phyloP scores from a whole-genome alignment of 163 green algal genomes.

The Chloromonas sp. region DNA sequence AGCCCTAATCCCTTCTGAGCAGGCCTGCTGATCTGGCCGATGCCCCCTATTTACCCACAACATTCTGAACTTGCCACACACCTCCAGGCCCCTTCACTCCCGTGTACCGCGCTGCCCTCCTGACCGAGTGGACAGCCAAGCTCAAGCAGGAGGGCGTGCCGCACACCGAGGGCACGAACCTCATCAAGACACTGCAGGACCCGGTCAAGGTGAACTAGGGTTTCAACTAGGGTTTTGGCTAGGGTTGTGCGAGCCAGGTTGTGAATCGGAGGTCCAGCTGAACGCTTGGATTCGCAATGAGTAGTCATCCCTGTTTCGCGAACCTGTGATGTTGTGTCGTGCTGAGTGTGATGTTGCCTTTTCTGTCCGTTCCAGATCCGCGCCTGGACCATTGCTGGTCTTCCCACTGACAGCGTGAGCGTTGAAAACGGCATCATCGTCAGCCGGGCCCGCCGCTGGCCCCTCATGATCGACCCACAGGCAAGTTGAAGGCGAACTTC shows the following conservation, averaged over 20 bases:
- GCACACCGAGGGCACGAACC: constrained; percentile 44
- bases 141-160: constrained; percentile 48
- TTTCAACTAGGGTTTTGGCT: too few relatives aligned
- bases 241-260: too few relatives aligned
- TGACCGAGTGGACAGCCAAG: constrained; percentile 47
- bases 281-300: too few relatives aligned
- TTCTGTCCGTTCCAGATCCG: constrained; percentile 20
- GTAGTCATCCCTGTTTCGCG: too few relatives aligned
- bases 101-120: constrained; percentile 46
- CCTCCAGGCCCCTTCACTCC: constrained; percentile 60
- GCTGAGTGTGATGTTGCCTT: background rate
- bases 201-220: constrained; percentile 27
- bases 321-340: too few relatives aligned
- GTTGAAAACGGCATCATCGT: constrained; percentile 74
- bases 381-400: constrained; percentile 55
- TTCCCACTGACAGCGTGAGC: constrained; percentile 58
- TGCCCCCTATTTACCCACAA: background rate
- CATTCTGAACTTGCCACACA: constrained; percentile 17
- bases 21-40: background rate
- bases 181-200: constrained; percentile 61
- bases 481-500: background rate
- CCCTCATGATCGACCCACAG: constrained; percentile 71
- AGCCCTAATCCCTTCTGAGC: background rate
- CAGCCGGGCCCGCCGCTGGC: constrained; percentile 59
- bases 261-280: too few relatives aligned